Percentiles rank a stretch among this genome's conserved stretches.
Conservation (phyloP, 2,329 filamentous ascomycete species). For the Tolypocladium pustulatum region DNA sequence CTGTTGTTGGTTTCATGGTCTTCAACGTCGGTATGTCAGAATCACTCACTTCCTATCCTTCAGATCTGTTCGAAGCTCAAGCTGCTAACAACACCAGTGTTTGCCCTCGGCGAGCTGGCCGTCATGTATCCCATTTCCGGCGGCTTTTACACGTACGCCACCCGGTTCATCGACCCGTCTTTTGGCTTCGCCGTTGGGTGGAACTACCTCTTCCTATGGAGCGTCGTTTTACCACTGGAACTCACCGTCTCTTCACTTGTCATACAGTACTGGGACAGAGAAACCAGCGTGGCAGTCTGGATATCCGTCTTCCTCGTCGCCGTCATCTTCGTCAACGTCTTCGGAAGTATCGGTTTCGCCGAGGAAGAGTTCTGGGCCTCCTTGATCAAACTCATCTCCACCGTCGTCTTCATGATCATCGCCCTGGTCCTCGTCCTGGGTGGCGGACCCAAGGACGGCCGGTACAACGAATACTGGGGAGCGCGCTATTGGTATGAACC, state of each 20-base stretch:
- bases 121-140: slow-evolving; percentile 53
- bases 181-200: slow-evolving; percentile 46
- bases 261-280: slow-evolving; percentile 38
- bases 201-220: slow-evolving; percentile 37
- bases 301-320: slow-evolving; percentile 40
- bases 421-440: slow-evolving; percentile 46
- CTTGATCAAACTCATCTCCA: slow-evolving; percentile 44
- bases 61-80: neutral
- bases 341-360: slow-evolving; percentile 41
- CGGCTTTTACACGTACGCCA: slow-evolving; percentile 52
- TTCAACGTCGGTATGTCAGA: slow-evolving; percentile 36
- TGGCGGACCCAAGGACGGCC: slow-evolving; percentile 37
- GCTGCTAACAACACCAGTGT: slow-evolving; percentile 22
- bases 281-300: slow-evolving; percentile 37
- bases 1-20: slow-evolving; percentile 49
- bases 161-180: slow-evolving; percentile 51
- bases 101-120: slow-evolving; percentile 50
- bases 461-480: slow-evolving; percentile 31
- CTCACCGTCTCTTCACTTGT: slow-evolving; percentile 40
- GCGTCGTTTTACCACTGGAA: slow-evolving; percentile 38
- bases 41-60: neutral
- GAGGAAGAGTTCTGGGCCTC: slow-evolving; percentile 48
- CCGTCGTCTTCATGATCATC: slow-evolving; percentile 52
- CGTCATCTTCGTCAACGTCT: slow-evolving; percentile 41
- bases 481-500: slow-evolving; percentile 31